Conservation (phyloP, 805 yeast species). For the Pichia cephalocereana region DNA sequence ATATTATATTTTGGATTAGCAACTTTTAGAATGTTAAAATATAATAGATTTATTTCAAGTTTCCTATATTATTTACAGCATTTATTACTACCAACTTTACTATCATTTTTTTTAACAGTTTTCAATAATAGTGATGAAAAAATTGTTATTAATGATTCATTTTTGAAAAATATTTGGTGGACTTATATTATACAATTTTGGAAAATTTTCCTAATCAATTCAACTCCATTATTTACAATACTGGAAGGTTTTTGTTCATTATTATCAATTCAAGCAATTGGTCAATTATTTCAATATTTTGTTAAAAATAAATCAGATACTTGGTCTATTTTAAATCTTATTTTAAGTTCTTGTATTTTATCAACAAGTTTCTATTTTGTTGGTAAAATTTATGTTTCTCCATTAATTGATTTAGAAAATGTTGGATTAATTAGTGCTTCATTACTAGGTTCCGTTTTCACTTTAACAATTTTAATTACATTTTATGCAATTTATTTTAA, state of each 20-base stretch:
- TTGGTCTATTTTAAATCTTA: slow-evolving; percentile 68
- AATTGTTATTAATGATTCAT: neutral
- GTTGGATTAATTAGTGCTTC: slow-evolving; percentile 71
- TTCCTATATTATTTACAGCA: slow-evolving; percentile 73
- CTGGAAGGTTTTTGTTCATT: slow-evolving; percentile 91
- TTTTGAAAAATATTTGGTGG: slow-evolving; percentile 26
- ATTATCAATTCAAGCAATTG: slow-evolving; percentile 84
- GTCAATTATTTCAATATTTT: slow-evolving; percentile 71
- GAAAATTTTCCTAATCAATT: slow-evolving; percentile 61
- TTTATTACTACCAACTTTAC: slow-evolving; percentile 67
- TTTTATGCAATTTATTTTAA: slow-evolving; percentile 76
- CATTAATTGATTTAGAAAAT: slow-evolving; percentile 43
- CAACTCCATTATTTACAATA: slow-evolving; percentile 84
- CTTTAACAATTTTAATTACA: slow-evolving; percentile 65
- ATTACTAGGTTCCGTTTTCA: slow-evolving; percentile 74
- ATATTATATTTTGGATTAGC: slow-evolving; percentile 64
- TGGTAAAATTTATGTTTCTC: slow-evolving; percentile 73
- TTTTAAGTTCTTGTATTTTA: slow-evolving; percentile 64
- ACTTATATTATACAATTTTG: slow-evolving; percentile 47
- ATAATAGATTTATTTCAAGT: slow-evolving; percentile 35
- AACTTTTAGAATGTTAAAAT: slow-evolving; percentile 50
- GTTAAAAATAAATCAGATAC: slow-evolving; percentile 55
- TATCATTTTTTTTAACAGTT: slow-evolving; percentile 57
- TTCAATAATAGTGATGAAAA: slow-evolving; percentile 27
- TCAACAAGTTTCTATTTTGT: slow-evolving; percentile 72